Percentiles rank a stretch among this genome's conserved stretches.
These are phyloP conservation scores for Chytriomyces sp. DNA, from an alignment of 192 early-diverging fungal species.

Conservation along the genomic window DNA sequence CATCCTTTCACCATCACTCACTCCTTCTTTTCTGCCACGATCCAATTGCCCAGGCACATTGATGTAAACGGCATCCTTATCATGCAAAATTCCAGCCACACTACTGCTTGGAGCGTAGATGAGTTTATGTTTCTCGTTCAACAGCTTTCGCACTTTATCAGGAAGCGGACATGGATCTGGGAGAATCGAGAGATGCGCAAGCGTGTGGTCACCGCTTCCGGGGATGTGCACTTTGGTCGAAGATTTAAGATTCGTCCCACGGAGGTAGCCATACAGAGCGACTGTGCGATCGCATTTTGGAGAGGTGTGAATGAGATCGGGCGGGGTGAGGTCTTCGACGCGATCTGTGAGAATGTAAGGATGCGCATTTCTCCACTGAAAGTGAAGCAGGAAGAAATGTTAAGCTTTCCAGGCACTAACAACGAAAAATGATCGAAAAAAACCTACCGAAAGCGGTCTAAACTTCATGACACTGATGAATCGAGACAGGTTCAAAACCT, in stretches of 20 bases:
- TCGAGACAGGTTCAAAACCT: constrained; percentile 91
- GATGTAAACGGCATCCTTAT: constrained; percentile 99
- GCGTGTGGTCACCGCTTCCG: constrained; percentile 86
- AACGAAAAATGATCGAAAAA: neutral
- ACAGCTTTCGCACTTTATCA: constrained; percentile 84
- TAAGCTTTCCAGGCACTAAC: neutral
- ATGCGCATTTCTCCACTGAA: constrained; percentile 90
- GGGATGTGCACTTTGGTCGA: constrained; percentile 92
- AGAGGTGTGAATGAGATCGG: constrained; percentile 75
- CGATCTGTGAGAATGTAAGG: constrained; percentile 98
- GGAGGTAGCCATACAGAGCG: constrained; percentile 92
- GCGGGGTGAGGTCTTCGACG: constrained; percentile 95
- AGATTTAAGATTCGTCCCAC: constrained; percentile 92
- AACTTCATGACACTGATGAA: constrained; percentile 99
- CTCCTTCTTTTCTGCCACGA: constrained; percentile 61
- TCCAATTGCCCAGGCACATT: constrained; percentile 85
- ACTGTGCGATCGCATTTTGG: constrained; percentile 92
- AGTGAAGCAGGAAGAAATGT: neutral
- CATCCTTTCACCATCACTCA: constrained; percentile 84
- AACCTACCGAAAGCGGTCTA: constrained; percentile 74
- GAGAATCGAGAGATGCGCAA: constrained; percentile 77
- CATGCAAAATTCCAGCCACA: constrained; percentile 97
- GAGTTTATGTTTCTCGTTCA: constrained; percentile 94
- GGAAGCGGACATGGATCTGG: constrained; percentile 97
- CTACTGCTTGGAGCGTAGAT: constrained; percentile 99